A percentile compares a stretch with the other conserved stretches of the same genome.
phyloP scores from a whole-genome alignment of 1,284 basidiomycete genomes.

The Malassezia pachydermatis region DNA sequence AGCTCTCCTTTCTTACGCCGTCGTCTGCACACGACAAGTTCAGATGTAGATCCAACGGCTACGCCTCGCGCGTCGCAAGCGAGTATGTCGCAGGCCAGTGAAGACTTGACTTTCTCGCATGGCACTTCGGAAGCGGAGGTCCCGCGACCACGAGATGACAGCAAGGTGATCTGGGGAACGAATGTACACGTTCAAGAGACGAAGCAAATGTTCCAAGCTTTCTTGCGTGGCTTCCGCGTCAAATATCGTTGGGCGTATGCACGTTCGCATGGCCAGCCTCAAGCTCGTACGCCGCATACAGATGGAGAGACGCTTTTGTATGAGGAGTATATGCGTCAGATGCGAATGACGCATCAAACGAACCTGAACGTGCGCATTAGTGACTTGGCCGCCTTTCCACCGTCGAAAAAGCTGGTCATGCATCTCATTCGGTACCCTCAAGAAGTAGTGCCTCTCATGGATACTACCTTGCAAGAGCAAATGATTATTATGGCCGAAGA shows the following conservation, averaged over 20 bases:
- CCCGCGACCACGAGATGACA: too few species aligned
- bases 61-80: too few species aligned
- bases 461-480: slow-evolving; percentile 78
- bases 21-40: too few species aligned
- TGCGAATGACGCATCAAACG: slow-evolving; percentile 74
- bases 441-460: slow-evolving; percentile 92
- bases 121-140: slow-evolving; percentile 17
- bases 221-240: slow-evolving; percentile 80
- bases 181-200: slow-evolving; percentile 80
- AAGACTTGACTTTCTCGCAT: slow-evolving; percentile 47
- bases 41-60: too few species aligned
- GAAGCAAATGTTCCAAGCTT: slow-evolving; percentile 80
- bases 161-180: slow-evolving; percentile 85
- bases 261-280: slow-evolving; percentile 55
- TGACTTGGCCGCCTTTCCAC: slow-evolving; percentile 80
- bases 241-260: slow-evolving; percentile 77
- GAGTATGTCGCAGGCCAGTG: slow-evolving; percentile 70
- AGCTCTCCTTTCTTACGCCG: too few species aligned
- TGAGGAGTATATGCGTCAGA: slow-evolving; percentile 69
- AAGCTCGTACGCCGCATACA: slow-evolving; percentile 21
- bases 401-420: slow-evolving; percentile 61
- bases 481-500: slow-evolving; percentile 52
- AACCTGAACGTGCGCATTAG: slow-evolving; percentile 81
- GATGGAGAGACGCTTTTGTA: slow-evolving; percentile 55
- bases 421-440: slow-evolving; percentile 78